Conservation (phyloP, 2,329 filamentous ascomycete species). For the Septoria linicola region DNA sequence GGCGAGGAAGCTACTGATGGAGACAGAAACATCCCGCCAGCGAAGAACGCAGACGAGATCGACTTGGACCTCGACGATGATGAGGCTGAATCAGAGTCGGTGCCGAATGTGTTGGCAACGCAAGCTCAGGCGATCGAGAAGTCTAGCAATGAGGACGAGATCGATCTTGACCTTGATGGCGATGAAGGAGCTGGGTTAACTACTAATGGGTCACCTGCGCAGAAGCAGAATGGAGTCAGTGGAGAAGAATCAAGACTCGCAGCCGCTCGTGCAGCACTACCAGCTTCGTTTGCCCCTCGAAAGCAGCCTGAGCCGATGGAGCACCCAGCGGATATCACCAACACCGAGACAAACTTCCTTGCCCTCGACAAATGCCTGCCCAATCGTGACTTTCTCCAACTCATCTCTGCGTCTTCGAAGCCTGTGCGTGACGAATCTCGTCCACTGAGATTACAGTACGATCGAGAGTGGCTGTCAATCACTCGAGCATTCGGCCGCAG, state of each 20-base stretch:
- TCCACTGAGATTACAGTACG: conserved; percentile 70
- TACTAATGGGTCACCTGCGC: background rate
- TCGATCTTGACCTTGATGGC: conserved; percentile 41
- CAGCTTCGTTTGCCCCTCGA: conserved; percentile 63
- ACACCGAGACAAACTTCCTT: conserved; percentile 78
- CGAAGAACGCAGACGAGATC: conserved; percentile 65
- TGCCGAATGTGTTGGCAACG: conserved; percentile 6
- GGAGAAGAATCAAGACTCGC: conserved; percentile 15
- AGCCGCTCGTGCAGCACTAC: conserved; percentile 63
- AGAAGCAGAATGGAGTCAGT: conserved; percentile 1
- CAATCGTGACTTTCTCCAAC: conserved; percentile 75
- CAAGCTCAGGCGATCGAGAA: conserved; percentile 1
- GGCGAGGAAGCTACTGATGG: conserved; percentile 35
- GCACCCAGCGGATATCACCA: conserved; percentile 70
- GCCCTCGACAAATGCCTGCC: conserved; percentile 89
- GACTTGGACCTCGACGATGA: conserved; percentile 49
- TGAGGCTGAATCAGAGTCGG: conserved; percentile 27
- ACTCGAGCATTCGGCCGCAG: conserved; percentile 73
- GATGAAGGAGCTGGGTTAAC: conserved; percentile 22
- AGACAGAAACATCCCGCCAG: background rate
- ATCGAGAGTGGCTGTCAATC: conserved; percentile 94
- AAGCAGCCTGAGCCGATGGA: conserved; percentile 54
- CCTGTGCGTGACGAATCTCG: conserved; percentile 33
- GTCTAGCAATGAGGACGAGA: conserved; percentile 44
- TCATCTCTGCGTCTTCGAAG: conserved; percentile 62